Evolutionary conservation across 2,329 filamentous ascomycete genomes (phyloP), one percentile per base, ranked within the genome.

Genomic region (Aspergillus novofumigatus): DNA sequence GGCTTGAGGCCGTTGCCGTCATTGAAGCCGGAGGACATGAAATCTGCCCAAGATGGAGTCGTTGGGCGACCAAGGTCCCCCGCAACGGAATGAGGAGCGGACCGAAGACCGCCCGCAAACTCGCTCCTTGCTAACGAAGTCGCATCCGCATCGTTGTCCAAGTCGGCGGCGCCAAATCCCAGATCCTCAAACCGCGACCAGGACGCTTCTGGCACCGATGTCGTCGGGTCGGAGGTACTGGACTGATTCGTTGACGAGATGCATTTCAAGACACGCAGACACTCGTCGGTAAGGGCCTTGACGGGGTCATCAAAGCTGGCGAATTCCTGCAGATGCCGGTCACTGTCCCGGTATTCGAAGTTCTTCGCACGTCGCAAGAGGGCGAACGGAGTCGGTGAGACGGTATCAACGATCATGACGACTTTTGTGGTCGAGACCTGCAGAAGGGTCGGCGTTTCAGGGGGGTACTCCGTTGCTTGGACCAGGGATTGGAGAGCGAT

Each of bases 171-270:
- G 3, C 89, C 86, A 69, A 97, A 99, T 1, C 94, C 94, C 65
- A 97, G 86, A 69, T 97, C 94, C 72, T 97, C 91, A 62, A 99
- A 99, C 52, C 92, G 86, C 17, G 94, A 97, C 94, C 94, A 99
- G 0, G 92, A 95, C 21, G 92, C 90, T 72, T 97, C 92, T 38
- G 85, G 84, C 4, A 87, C 91, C 1, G 87, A 90, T 56, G 86
- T 84, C 70, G 90, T 87, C 17, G 84, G 80, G 68, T 81, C 87
- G 4, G 87, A 89, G 14, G 87, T 84, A 54, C 88, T 86, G 0
- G 91, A 94, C 71, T 96, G 90, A 65, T 97, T 97, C 49, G 89
- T 87, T 0, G 89, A 87, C 11, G 94, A 92, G 63, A 99, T 93
- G 29, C 90, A 89, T 71, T 88, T 89, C 56, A 99, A 81, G 50